Evolutionary conservation across 2,329 filamentous ascomycete species (phyloP), one percentile per base, ranked within the genome.

Genomic region (Calonectria multiphialidica): DNA sequence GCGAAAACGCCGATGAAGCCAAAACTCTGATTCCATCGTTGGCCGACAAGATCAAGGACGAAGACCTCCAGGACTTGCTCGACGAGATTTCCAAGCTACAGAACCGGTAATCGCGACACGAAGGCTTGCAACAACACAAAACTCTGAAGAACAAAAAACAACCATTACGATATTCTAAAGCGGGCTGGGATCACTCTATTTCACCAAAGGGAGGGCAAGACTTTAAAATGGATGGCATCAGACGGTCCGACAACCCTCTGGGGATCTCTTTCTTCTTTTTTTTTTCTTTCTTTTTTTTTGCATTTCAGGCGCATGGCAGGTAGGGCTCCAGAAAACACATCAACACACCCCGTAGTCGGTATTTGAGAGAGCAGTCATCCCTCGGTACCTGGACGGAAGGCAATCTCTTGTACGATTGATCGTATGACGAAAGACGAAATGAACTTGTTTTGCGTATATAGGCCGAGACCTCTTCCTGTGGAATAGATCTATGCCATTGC

Each of bases 11-110:
- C 71, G 97, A 99, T 82, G 97, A 99, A 86, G 97, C 97, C 72
- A 98, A 98, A 86, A 98, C 95, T 10, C 89, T 99, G 71, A 98
- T 99, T 74, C 97, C 97, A 1, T 98, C 91, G 70, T 85, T 99
- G 63, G 90, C 92, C 78, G 93, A 95, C 84, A 99, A 99, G 86
- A 97, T 98, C 80, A 90, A 90, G 73, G 96, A 98, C 82, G 94
- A 95, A 42, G 95, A 98, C 77, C 86, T 99, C 75, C 93, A 98
- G 84, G 93, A 95, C 74, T 87, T 98, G 70, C 89, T 99, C 70
- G 93, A 98, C 81, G 95, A 99, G 86, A 93, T 98, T 85, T 94
- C 92, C 78, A 97, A 97, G 88, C 87, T 98, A 59, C 88, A 89
- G 78, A 84, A 82, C 72, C 78, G 81, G 73, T 84, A 77, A 81